These are phyloP conservation scores for Trematosphaeria pertusa DNA, from an alignment of 2,329 filamentous ascomycete species.

Conservation along the genomic window DNA sequence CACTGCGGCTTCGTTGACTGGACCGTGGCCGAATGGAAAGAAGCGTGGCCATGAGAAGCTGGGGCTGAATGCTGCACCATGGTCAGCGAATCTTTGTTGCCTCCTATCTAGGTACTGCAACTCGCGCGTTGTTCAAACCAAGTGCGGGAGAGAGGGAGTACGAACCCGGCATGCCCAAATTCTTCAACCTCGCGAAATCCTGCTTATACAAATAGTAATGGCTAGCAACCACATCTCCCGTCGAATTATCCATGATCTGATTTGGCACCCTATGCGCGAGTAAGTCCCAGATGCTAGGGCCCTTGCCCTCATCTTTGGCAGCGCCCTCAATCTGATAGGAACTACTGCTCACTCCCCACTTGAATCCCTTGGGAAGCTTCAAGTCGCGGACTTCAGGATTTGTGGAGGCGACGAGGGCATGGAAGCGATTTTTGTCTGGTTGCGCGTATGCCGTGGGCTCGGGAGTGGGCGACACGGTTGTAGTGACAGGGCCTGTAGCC, in stretches of 20 bases:
- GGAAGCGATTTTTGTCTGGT: conserved; percentile 47
- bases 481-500: conserved; percentile 51
- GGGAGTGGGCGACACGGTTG: conserved; percentile 52
- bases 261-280: conserved; percentile 51
- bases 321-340: conserved; percentile 55
- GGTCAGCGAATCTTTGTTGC: conserved; percentile 3
- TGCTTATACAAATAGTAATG: conserved; percentile 55
- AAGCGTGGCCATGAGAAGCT: conserved; percentile 50
- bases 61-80: conserved; percentile 36
- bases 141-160: not conserved
- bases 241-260: conserved; percentile 50
- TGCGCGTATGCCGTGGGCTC: conserved; percentile 50
- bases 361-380: conserved; percentile 52
- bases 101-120: no score
- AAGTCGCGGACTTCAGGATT: conserved; percentile 39
- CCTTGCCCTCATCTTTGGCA: conserved; percentile 52
- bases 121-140: not conserved
- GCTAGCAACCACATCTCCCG: conserved; percentile 50
- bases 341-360: conserved; percentile 51
- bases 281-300: conserved; percentile 54
- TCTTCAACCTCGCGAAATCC: conserved; percentile 49
- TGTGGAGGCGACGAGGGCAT: conserved; percentile 51
- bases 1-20: conserved; percentile 45
- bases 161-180: conserved; percentile 36
- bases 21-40: conserved; percentile 48